A percentile compares a stretch with the other conserved stretches of the same genome.
These are phyloP conservation scores for Erythrobasidium hasegawianum DNA, from an alignment of 1,284 basidiomycete species.

Conservation along the genomic window DNA sequence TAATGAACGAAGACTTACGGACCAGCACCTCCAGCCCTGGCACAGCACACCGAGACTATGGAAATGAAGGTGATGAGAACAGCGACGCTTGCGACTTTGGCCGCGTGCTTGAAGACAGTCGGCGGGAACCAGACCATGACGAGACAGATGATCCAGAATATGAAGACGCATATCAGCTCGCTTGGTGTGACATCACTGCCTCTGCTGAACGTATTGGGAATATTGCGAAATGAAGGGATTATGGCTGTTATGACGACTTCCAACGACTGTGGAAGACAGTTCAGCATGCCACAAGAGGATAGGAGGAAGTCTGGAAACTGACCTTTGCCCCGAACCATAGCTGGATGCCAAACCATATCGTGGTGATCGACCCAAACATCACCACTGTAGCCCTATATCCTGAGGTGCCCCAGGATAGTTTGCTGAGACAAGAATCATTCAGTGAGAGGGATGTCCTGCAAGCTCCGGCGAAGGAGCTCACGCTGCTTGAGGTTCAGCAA, in stretches of 20 bases:
- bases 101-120: slow-evolving; percentile 33
- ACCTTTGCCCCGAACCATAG: slow-evolving; percentile 48
- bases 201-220: slow-evolving; percentile 44
- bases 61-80: slow-evolving; percentile 47
- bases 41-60: slow-evolving; percentile 50
- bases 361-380: slow-evolving; percentile 44
- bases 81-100: slow-evolving; percentile 2
- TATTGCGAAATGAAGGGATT: slow-evolving; percentile 45
- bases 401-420: neutral
- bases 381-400: slow-evolving; percentile 33
- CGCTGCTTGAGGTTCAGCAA: slow-evolving; percentile 3
- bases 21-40: slow-evolving; percentile 48
- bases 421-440: no score
- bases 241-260: slow-evolving; percentile 49
- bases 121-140: slow-evolving; percentile 48
- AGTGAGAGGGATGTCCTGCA: no score
- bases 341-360: slow-evolving; percentile 46
- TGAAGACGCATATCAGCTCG: slow-evolving; percentile 50
- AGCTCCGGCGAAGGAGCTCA: no score
- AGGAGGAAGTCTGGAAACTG: neutral
- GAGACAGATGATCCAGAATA: slow-evolving; percentile 49
- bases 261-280: slow-evolving; percentile 44
- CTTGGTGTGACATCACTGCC: slow-evolving; percentile 40
- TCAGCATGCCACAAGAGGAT: neutral
- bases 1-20: slow-evolving; percentile 45